Base-by-base conservation (phyloP, 2,329 filamentous ascomycete species). In the Aspergillus sp. region DNA sequence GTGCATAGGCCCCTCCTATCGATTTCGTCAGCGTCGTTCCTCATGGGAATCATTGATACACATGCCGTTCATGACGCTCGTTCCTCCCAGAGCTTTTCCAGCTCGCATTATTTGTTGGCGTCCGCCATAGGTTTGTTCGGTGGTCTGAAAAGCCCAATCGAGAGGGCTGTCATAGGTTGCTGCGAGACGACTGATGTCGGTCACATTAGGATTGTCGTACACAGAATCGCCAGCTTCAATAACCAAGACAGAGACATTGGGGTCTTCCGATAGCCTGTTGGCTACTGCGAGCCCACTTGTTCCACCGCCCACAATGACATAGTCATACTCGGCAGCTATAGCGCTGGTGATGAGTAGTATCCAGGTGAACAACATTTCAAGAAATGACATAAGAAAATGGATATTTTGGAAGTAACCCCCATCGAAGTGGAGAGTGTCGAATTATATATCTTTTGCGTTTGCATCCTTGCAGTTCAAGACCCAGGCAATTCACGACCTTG, bases 41-140 rank as follows among this genome's bases (percentile, higher is more conserved):
- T 51, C 5, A 24, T 26, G 24, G 4, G 29, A 51, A 16, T 14
- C n/a, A 31, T 20, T 18, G 2, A 16, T n/a, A 57, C 16, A 7
- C 60, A 32, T 67, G 69, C 74, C 78, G 65, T 81, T 81, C 55
- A 81, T 79, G 10, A 71, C 69, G 16, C 74, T 78, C 3, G 76
- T 77, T 6, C 78, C 80, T 49, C 76, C 77, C 2, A 80, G 63
- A 0, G 75, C 77, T 61, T 77, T 80, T 2, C 77, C 78, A n/a
- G 76, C 75, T 49, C 69, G 69, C 50, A 78, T 68, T 4, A 65
- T 65, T 36, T 77, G 63, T 4, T 36, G 57, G 26, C 69, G 68
- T 9, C 63, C 70, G 2, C 67, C 73, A 67, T 77, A 77, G 26
- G 66, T 72, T 59, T 81, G 78, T 14, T 71, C 69, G 5, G 65